phyloP scores from a whole-genome alignment of 768 basidiomycete species.

The Saitozyma podzolica region DNA sequence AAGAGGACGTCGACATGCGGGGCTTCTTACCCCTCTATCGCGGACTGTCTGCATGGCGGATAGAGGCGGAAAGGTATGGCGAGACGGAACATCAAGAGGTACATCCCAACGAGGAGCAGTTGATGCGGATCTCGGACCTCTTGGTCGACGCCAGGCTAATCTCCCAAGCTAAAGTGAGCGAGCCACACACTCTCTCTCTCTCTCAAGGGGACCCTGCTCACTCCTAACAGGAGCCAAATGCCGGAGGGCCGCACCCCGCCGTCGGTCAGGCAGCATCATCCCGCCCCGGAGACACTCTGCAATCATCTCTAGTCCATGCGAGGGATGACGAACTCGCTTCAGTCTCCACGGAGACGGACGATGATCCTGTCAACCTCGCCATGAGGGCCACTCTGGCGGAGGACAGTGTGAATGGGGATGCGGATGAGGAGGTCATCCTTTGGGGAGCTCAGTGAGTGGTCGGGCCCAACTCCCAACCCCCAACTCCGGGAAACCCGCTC shows the following conservation, averaged over 20 bases:
- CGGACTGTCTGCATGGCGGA: slow-evolving; percentile 54
- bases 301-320: background rate
- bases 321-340: slow-evolving; percentile 67
- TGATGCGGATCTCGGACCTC: slow-evolving; percentile 89
- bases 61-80: too few relatives aligned
- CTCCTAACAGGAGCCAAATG: background rate
- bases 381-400: slow-evolving; percentile 62
- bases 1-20: slow-evolving; percentile 85
- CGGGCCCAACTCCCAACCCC: background rate
- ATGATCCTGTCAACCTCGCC: slow-evolving; percentile 69
- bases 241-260: background rate
- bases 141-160: slow-evolving; percentile 72
- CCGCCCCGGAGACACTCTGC: background rate
- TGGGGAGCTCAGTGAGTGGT: slow-evolving; percentile 36
- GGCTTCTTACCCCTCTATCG: slow-evolving; percentile 82
- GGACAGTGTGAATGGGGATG: slow-evolving; percentile 60
- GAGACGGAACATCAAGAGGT: slow-evolving; percentile 46
- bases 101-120: slow-evolving; percentile 91
- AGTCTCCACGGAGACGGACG: slow-evolving; percentile 71
- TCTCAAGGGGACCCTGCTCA: background rate
- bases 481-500: background rate
- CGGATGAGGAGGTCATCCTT: slow-evolving; percentile 73
- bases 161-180: slow-evolving; percentile 61
- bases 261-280: background rate
- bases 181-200: too few relatives aligned